phyloP scores from a whole-genome alignment of 352 stramenopile genomes.

The Detonula confervacea region DNA sequence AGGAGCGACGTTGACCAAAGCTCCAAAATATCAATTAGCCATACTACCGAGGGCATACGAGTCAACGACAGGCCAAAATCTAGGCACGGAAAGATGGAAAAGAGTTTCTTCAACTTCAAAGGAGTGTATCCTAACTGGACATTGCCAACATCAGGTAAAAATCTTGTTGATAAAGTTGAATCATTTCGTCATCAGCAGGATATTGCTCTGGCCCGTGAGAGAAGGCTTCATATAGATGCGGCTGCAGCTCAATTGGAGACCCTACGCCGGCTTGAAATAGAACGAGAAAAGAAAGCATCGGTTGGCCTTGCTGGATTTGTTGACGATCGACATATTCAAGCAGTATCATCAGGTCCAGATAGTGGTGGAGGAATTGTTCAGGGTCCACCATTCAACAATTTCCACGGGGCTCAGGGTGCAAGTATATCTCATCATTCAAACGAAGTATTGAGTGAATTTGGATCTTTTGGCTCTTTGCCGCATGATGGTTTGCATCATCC shows the following conservation, averaged over 20 bases:
- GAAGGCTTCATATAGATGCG: conserved; percentile 75
- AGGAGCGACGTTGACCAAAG: conserved; percentile 29
- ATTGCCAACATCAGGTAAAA: conserved; percentile 59
- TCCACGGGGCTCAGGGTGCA: neutral
- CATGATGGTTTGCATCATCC: conserved; percentile 38
- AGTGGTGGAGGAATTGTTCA: conserved; percentile 36
- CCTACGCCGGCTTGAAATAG: conserved; percentile 62
- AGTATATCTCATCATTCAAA: conserved; percentile 18
- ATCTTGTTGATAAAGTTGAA: conserved; percentile 66
- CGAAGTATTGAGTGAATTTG: conserved; percentile 24
- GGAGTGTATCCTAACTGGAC: conserved; percentile 71
- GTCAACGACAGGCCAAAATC: conserved; percentile 60
- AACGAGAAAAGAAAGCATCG: conserved; percentile 44
- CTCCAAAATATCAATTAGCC: conserved; percentile 22
- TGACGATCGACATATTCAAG: conserved; percentile 36
- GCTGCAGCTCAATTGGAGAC: conserved; percentile 76
- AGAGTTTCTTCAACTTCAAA: conserved; percentile 97
- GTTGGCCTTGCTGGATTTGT: conserved; percentile 29
- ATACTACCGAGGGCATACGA: conserved; percentile 33
- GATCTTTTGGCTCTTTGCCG: conserved; percentile 32
- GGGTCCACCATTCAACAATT: neutral
- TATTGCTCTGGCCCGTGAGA: conserved; percentile 60
- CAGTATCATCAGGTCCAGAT: conserved; percentile 43
- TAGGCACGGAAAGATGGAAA: conserved; percentile 94
- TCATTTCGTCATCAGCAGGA: conserved; percentile 62